Percentiles rank a stretch among this genome's conserved stretches.
phyloP scores from a whole-genome alignment of 2,329 filamentous ascomycete species.

The Davidsoniella australis region DNA sequence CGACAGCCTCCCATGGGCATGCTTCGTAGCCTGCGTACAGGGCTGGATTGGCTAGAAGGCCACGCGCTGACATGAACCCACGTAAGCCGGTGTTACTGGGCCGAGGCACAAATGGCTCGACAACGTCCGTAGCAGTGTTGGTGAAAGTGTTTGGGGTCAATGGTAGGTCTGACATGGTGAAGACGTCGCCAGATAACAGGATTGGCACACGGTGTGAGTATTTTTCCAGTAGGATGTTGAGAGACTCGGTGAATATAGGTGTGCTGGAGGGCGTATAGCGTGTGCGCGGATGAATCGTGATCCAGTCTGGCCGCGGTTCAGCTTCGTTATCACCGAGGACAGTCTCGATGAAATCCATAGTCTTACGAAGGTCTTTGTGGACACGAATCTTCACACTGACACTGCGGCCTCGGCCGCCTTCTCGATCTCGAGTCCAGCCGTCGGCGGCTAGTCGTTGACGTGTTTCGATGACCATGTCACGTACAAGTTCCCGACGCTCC shows the following conservation, averaged over 20 bases:
- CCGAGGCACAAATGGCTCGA: conserved; percentile 15
- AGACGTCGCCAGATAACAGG: conserved; percentile 53
- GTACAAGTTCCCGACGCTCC: conserved; percentile 45
- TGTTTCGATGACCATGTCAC: conserved; percentile 44
- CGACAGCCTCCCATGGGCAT: conserved; percentile 46
- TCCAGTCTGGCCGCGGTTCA: conserved; percentile 41
- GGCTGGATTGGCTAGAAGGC: conserved; percentile 49
- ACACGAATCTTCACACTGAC: conserved; percentile 57
- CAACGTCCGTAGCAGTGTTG: conserved; percentile 16
- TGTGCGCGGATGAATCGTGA: conserved; percentile 54
- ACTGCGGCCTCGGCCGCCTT: conserved; percentile 31
- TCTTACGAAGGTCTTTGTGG: conserved; percentile 43
- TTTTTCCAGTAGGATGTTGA: conserved; percentile 35
- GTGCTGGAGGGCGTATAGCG: conserved; percentile 41
- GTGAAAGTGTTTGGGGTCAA: conserved; percentile 16
- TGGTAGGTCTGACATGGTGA: conserved; percentile 35
- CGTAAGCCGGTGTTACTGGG: conserved; percentile 32
- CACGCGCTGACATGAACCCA: conserved; percentile 55
- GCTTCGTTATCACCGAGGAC: conserved; percentile 37
- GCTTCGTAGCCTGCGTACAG: conserved; percentile 39
- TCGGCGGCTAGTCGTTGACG: conserved; percentile 32
- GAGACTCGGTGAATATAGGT: conserved; percentile 44
- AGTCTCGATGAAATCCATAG: conserved; percentile 44
- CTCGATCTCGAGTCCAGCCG: conserved; percentile 33
- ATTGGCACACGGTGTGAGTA: conserved; percentile 40